Conservation (phyloP, 2,329 filamentous ascomycete species). For the Pseudomassariella vexata region DNA sequence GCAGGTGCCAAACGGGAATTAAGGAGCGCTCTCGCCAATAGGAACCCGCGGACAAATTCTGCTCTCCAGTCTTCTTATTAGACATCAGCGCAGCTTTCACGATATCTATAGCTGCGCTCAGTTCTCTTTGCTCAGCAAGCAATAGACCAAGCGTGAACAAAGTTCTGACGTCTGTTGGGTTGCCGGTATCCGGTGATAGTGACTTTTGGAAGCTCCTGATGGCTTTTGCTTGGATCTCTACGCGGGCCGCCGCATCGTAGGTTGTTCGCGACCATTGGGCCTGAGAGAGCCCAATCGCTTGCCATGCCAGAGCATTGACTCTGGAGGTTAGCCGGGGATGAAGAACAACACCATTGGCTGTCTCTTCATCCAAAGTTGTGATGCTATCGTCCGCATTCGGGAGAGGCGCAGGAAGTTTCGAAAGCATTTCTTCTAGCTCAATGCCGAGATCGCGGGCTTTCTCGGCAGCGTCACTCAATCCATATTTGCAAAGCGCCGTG, state of each 20-base stretch:
- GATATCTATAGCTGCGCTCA: conserved; percentile 74
- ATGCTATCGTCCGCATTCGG: conserved; percentile 20
- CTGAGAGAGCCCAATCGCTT: conserved; percentile 78
- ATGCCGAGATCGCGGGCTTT: conserved; percentile 68
- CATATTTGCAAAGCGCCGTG: conserved; percentile 75
- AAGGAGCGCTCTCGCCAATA: conserved; percentile 59
- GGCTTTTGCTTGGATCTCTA: conserved; percentile 71
- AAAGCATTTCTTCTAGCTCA: conserved; percentile 70
- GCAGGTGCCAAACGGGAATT: conserved; percentile 85
- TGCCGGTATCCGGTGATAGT: conserved; percentile 59
- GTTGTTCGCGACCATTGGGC: conserved; percentile 84
- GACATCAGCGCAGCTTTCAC: conserved; percentile 70
- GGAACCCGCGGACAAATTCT: conserved; percentile 37
- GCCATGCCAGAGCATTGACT: conserved; percentile 67
- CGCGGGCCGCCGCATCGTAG: conserved; percentile 64
- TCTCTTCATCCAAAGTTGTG: conserved; percentile 25
- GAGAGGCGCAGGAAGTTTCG: conserved; percentile 42
- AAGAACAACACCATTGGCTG: conserved; percentile 22
- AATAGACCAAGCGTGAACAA: conserved; percentile 78
- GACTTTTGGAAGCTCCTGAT: conserved; percentile 70
- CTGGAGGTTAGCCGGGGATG: conserved; percentile 48
- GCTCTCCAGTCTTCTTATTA: conserved; percentile 41
- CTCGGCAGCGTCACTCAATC: conserved; percentile 66
- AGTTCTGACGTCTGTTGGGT: conserved; percentile 65
- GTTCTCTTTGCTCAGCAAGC: conserved; percentile 80